These are phyloP conservation scores for Musa troglodytarum DNA, from an alignment of 176 grass and related monocot species.

Conservation along the genomic window DNA sequence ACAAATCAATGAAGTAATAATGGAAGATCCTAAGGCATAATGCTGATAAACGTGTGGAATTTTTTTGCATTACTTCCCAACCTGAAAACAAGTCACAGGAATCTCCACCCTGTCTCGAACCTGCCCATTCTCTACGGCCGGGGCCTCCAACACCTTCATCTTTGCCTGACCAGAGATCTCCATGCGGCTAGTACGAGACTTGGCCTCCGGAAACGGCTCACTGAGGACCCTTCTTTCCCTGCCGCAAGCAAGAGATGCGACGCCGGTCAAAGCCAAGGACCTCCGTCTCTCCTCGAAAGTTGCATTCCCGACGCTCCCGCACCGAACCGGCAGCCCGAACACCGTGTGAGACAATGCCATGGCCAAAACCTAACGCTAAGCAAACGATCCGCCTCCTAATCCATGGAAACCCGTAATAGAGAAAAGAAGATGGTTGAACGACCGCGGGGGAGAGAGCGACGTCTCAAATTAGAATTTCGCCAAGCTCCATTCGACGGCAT, in stretches of 20 bases:
- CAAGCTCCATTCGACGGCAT: background rate
- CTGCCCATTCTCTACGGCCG: constrained; percentile 24
- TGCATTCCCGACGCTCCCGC: background rate
- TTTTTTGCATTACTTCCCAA: constrained; percentile 17
- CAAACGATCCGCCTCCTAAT: background rate
- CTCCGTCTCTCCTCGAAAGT: background rate
- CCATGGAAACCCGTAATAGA: background rate
- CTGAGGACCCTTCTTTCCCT: background rate
- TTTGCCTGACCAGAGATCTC: constrained; percentile 18
- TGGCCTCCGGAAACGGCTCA: background rate
- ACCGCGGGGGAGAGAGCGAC: background rate
- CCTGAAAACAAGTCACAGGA: constrained; percentile 95
- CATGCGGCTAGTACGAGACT: constrained; percentile 18
- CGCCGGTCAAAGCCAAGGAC: background rate
- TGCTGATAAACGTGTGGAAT: constrained; percentile 4
- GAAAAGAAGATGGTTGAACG: background rate
- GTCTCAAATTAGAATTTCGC: background rate
- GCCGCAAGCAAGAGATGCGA: background rate
- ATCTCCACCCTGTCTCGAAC: constrained; percentile 50
- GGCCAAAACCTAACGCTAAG: background rate
- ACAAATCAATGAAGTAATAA: background rate
- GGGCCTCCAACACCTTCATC: constrained; percentile 31
- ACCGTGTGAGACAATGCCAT: constrained; percentile 12
- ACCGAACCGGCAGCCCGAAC: background rate
- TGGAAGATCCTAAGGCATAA: background rate